These are phyloP conservation scores for Zygnema circumcarinatum DNA, from an alignment of 139 green algal genomes.

Conservation along the genomic window DNA sequence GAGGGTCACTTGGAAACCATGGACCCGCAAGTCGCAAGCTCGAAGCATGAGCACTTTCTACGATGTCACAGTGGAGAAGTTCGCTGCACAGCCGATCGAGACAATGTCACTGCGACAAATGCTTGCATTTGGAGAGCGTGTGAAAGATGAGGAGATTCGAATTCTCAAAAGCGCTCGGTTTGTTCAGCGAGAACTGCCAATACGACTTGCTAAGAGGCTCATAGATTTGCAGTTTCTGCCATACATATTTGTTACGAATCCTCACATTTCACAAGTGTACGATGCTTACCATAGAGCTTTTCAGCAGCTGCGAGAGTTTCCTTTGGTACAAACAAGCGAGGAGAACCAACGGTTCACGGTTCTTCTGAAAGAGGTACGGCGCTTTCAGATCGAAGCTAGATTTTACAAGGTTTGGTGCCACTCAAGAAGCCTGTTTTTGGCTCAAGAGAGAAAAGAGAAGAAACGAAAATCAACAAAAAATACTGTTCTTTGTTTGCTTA, in stretches of 20 bases:
- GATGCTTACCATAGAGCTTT: conserved; percentile 82
- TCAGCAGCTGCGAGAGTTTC: conserved; percentile 24
- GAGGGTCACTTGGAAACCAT: too few species aligned
- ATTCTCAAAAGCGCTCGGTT: conserved; percentile 70
- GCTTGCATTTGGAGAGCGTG: conserved; percentile 71
- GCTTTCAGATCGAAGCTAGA: not conserved
- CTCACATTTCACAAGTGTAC: conserved; percentile 83
- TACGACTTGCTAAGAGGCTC: conserved; percentile 81
- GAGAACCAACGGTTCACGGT: conserved; percentile 78
- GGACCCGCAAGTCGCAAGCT: not conserved
- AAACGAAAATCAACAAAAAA: too few species aligned
- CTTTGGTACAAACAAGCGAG: conserved; percentile 54
- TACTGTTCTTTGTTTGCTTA: too few species aligned
- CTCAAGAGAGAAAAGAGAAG: too few species aligned
- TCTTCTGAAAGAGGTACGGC: conserved; percentile 75
- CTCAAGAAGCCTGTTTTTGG: too few species aligned
- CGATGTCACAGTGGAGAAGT: conserved; percentile 52
- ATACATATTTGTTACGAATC: conserved; percentile 90
- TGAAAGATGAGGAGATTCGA: conserved; percentile 51
- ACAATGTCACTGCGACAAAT: conserved; percentile 66
- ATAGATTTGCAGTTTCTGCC: conserved; percentile 89
- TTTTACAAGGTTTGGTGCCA: not conserved
- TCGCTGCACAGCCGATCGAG: conserved; percentile 4
- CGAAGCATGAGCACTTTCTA: conserved; percentile 39
- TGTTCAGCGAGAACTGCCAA: conserved; percentile 75